These are phyloP conservation scores for Psidium guajava DNA, from an alignment of 345 rosid genomes.

Conservation along the genomic window DNA sequence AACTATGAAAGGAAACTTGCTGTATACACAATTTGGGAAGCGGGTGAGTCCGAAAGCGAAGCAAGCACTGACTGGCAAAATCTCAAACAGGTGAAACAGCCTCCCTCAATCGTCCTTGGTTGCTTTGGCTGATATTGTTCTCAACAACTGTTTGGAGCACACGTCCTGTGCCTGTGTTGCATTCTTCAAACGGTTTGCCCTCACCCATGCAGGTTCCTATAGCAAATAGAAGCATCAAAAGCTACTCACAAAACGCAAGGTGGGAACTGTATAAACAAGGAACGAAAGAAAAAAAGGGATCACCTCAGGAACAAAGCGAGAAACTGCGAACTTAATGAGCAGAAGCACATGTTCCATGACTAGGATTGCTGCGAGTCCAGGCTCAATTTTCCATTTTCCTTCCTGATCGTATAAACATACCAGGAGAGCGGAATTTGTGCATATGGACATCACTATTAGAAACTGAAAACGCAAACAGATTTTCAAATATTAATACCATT, in stretches of 20 bases:
- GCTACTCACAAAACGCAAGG: not conserved
- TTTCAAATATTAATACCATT: not conserved
- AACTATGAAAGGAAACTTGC: not conserved
- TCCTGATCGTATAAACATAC: conserved; percentile 84
- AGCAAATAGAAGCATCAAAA: not conserved
- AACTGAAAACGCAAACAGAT: conserved; percentile 29
- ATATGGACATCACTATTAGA: conserved; percentile 78
- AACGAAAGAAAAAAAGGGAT: not conserved
- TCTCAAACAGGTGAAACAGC: not conserved
- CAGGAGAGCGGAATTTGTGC: conserved; percentile 79
- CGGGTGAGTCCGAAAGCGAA: not conserved
- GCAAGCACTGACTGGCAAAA: not conserved
- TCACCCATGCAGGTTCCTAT: conserved; percentile 94
- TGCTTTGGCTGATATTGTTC: conserved; percentile 33
- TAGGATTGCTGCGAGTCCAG: conserved; percentile 81
- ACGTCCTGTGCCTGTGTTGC: conserved; percentile 62
- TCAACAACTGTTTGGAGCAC: conserved; percentile 64
- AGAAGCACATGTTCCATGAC: conserved; percentile 75
- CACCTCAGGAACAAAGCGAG: conserved; percentile 77
- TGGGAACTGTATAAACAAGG: not conserved
- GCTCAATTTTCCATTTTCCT: conserved; percentile 87
- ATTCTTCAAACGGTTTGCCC: conserved; percentile 59
- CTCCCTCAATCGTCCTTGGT: conserved; percentile 13
- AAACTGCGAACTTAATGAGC: conserved; percentile 69
- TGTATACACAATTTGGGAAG: not conserved